Conservation (phyloP, 257 asterid species). For the Euphrasia confusa region DNA sequence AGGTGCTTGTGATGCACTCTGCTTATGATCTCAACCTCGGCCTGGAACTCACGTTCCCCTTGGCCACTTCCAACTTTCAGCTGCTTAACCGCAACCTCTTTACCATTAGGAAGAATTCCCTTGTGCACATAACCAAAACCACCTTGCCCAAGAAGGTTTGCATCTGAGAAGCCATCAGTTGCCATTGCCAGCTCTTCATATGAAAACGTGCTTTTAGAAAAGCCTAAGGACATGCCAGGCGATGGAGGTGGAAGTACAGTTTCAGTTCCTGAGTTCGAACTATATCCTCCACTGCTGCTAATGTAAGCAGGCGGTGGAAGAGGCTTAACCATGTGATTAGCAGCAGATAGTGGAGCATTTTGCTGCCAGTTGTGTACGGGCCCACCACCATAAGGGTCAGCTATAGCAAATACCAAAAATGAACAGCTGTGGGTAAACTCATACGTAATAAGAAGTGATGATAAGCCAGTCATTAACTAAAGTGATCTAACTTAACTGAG, state of each 20-base stretch:
- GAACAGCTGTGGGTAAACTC: not conserved
- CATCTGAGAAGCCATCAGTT: slow-evolving; percentile 84
- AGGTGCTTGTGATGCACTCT: slow-evolving; percentile 95
- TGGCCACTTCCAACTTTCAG: slow-evolving; percentile 94
- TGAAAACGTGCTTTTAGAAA: slow-evolving; percentile 64
- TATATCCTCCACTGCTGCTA: slow-evolving; percentile 74
- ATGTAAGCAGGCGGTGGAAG: slow-evolving; percentile 29
- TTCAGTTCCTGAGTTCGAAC: slow-evolving; percentile 61
- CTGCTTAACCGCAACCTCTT: slow-evolving; percentile 83
- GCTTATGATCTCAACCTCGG: slow-evolving; percentile 95
- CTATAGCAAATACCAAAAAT: slow-evolving; percentile 31
- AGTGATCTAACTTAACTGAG: not conserved
- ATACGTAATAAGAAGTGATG: not conserved
- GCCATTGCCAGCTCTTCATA: slow-evolving; percentile 83
- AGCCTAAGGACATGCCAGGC: slow-evolving; percentile 56
- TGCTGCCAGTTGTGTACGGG: slow-evolving; percentile 67
- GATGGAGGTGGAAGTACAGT: slow-evolving; percentile 58
- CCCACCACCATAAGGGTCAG: slow-evolving; percentile 52
- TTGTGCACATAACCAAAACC: slow-evolving; percentile 92
- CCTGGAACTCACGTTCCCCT: slow-evolving; percentile 90
- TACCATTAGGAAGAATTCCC: slow-evolving; percentile 82
- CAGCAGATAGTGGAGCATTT: slow-evolving; percentile 42
- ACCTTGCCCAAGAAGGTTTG: slow-evolving; percentile 94
- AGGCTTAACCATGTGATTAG: slow-evolving; percentile 16
- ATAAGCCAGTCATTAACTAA: not conserved